Conservation (phyloP, 805 yeast species). For the Debaryomyces maramus region DNA sequence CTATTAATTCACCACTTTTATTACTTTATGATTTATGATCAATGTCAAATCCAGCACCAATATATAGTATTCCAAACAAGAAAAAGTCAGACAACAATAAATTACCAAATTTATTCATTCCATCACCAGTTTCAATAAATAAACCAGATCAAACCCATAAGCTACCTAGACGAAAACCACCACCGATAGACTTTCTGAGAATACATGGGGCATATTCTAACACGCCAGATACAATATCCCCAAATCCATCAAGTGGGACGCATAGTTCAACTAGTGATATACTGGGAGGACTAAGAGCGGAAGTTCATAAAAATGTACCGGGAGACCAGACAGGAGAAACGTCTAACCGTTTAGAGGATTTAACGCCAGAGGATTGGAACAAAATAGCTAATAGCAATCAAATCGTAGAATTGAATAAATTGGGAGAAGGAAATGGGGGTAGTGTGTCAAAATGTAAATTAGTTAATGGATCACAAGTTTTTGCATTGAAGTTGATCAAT, state of each 20-base stretch:
- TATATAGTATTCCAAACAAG: constrained; percentile 35
- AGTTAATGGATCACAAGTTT: constrained; percentile 55
- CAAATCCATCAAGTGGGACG: constrained; percentile 1
- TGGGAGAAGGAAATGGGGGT: constrained; percentile 97
- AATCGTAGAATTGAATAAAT: constrained; percentile 63
- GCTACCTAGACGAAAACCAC: constrained; percentile 36
- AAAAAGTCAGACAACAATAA: constrained; percentile 22
- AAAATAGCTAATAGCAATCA: constrained; percentile 54
- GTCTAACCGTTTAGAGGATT: constrained; percentile 36
- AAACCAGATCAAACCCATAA: constrained; percentile 3
- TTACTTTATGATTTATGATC: neutral
- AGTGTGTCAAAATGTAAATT: constrained; percentile 78
- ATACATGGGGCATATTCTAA: constrained; percentile 25
- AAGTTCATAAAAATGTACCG: neutral
- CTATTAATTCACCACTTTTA: neutral
- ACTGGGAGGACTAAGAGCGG: constrained; percentile 4
- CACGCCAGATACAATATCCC: constrained; percentile 11
- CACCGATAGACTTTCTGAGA: constrained; percentile 42
- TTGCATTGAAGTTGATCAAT: constrained; percentile 78
- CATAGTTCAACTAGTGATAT: constrained; percentile 7
- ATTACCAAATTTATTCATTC: constrained; percentile 29
- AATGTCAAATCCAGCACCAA: constrained; percentile 21
- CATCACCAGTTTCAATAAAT: constrained; percentile 22
- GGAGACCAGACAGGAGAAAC: constrained; percentile 1
- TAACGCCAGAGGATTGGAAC: constrained; percentile 79